phyloP scores from a whole-genome alignment of 805 yeast species.

The Candida rishiriensis region DNA sequence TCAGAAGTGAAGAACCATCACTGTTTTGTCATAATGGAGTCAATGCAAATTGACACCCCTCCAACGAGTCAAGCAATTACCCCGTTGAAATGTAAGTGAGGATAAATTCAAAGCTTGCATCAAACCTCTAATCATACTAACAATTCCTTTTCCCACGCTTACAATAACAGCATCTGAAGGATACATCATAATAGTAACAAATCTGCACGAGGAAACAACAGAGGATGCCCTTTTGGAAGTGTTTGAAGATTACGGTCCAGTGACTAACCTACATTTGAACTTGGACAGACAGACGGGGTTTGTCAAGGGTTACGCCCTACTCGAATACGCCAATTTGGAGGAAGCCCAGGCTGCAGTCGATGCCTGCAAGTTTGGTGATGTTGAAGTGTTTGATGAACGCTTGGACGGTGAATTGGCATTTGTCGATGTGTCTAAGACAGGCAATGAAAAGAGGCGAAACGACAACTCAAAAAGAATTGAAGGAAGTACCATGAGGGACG shows the following conservation, averaged over 20 bases:
- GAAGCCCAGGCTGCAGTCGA: neutral
- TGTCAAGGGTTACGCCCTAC: conserved; percentile 38
- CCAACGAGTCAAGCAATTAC: too few species aligned
- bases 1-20: neutral
- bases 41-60: neutral
- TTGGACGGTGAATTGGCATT: neutral
- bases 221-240: conserved; percentile 40
- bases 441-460: neutral
- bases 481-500: too few species aligned
- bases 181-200: conserved; percentile 36
- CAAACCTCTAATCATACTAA: neutral
- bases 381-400: neutral
- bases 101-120: too few species aligned
- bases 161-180: conserved; percentile 36
- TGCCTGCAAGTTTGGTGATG: neutral
- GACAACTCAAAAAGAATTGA: too few species aligned
- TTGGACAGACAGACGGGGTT: conserved; percentile 41
- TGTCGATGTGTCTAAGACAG: neutral
- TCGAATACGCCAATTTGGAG: conserved; percentile 29
- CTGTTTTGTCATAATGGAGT: neutral
- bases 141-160: neutral
- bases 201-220: conserved; percentile 40
- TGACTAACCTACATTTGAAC: conserved; percentile 36
- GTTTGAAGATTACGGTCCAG: conserved; percentile 37
- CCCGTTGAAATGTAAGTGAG: neutral